Evolutionary conservation across 148 eudicot species (phyloP).

Genomic region (Mesembryanthemum crystallinum): DNA sequence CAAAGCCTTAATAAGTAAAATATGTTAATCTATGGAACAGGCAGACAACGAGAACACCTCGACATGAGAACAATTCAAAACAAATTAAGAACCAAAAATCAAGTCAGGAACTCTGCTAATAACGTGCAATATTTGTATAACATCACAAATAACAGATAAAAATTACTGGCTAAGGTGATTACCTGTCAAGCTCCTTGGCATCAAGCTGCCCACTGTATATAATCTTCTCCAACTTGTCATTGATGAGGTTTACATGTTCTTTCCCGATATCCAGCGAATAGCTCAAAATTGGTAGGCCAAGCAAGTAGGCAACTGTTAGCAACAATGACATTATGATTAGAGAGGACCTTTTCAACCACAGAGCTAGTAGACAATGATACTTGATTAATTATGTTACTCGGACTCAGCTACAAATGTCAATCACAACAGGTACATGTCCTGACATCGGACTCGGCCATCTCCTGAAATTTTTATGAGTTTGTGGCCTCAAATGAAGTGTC

Average conservation of each 20-base stretch:
- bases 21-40: background rate
- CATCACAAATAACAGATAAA: background rate
- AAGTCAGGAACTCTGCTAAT: background rate
- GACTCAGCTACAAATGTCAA: no score
- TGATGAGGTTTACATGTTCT: constrained; percentile 90
- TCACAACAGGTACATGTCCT: no score
- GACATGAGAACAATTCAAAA: background rate
- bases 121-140: background rate
- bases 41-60: background rate
- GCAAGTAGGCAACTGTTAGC: constrained; percentile 74
- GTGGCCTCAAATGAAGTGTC: no score
- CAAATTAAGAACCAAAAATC: background rate
- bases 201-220: constrained; percentile 96
- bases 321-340: background rate
- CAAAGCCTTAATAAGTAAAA: background rate
- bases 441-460: no score
- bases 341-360: background rate
- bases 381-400: no score
- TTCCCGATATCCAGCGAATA: constrained; percentile 94
- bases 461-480: no score
- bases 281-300: constrained; percentile 85
- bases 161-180: background rate
- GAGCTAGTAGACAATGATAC: background rate
- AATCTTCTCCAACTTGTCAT: constrained; percentile 77
- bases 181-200: constrained; percentile 91